Evolutionary conservation across 768 basidiomycete species (phyloP), one percentile per base, ranked within the genome.

Genomic region (Hygrophoropsis aurantiaca): DNA sequence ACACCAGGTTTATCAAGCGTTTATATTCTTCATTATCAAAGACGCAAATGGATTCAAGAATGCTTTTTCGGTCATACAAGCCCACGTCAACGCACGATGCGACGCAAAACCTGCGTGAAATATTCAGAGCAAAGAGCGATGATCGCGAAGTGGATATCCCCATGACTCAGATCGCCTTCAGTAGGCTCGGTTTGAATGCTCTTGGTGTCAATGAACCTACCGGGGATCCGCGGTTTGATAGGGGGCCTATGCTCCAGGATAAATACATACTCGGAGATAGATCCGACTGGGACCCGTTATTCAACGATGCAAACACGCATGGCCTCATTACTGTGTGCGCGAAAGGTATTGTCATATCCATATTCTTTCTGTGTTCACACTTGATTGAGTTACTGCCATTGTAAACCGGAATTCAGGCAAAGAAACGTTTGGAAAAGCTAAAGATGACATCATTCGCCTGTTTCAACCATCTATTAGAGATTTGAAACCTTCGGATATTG

Each of bases 141-240:
- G 48, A 8, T 26, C 11, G 16, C n/a, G 18, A 6, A 11, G 24
- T 25, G 19, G 24, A 18, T 19, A 16, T 45, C 24, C 16, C 24
- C 11, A 42, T 44, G 37, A 46, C 16, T n/a, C 48, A 50, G 32
- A 44, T 50, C 20, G 48, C 48, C 15, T 45, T 50, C 24, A 45
- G 32, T 25, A n/a, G 48, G 16, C 16, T 43, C 26, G 48, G 48
- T 13, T 16, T 50, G 35, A 38, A 50, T 26, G 19, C 25, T 11
- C 44, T 50, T 7, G 48, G 43, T 7, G 18, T 16, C 6, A 27
- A 9, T 4, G 43, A 25, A 11, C 11, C 16, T 11, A 40, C 36
- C 15, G 21, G 39, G 19, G 45, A 46, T 10, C n/a, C 36, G 11
- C 36, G 33, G 20, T 46, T 46, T 40, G 45, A 46, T 26, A 42